Conservation (phyloP, 1,284 basidiomycete genomes). For the Schizopora paradoxa region DNA sequence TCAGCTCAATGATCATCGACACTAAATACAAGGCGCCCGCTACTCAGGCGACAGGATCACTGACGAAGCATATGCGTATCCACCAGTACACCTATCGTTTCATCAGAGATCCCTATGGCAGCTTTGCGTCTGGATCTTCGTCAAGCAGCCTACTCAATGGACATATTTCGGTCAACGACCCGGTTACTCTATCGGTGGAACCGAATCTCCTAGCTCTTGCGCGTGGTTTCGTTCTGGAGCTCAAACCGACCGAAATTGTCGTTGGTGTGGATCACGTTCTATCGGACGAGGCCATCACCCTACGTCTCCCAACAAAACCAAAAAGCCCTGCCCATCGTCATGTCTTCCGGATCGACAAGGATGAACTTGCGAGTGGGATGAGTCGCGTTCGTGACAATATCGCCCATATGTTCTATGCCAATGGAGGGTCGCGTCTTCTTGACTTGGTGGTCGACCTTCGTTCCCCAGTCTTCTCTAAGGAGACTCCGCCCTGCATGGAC, state of each 20-base stretch:
- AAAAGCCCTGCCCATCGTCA: conserved; percentile 19
- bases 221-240: conserved; percentile 76
- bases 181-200: conserved; percentile 68
- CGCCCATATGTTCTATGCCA: conserved; percentile 81
- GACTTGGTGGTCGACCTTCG: conserved; percentile 80
- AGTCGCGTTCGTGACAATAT: conserved; percentile 86
- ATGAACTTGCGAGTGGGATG: conserved; percentile 87
- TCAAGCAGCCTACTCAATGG: conserved; percentile 58
- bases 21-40: conserved; percentile 21
- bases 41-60: conserved; percentile 27
- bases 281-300: conserved; percentile 46
- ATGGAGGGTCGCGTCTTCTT: conserved; percentile 59
- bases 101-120: conserved; percentile 33
- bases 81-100: conserved; percentile 63
- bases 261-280: conserved; percentile 81
- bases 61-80: too few species aligned
- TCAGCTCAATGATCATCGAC: conserved; percentile 73
- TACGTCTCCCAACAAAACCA: conserved; percentile 32
- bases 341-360: conserved; percentile 88
- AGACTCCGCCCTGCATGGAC: conserved; percentile 23
- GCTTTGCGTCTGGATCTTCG: conserved; percentile 15
- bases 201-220: conserved; percentile 80
- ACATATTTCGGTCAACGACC: conserved; percentile 75
- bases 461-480: conserved; percentile 55
- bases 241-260: conserved; percentile 61